phyloP scores from a whole-genome alignment of 2,329 filamentous ascomycete species.

The Colletotrichum chlorophyti region DNA sequence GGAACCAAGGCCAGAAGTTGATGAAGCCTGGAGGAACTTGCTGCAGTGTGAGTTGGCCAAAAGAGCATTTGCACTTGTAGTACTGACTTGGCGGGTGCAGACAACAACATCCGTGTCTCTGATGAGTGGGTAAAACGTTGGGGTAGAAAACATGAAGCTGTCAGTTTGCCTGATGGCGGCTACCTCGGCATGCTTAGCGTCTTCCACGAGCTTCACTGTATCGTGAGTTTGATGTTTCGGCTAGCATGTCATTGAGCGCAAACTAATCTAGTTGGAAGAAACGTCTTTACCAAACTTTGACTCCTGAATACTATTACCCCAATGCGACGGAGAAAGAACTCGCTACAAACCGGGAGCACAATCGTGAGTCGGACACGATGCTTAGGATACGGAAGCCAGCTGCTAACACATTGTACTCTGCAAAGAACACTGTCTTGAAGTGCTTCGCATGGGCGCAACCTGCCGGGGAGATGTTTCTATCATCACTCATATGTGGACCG shows the following conservation, averaged over 20 bases:
- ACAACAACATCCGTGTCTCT: slow-evolving; percentile 25
- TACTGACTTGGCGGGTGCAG: neutral
- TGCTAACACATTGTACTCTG: neutral
- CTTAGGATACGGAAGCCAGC: too few species aligned
- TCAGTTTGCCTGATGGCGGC: slow-evolving; percentile 24
- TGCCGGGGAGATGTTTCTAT: slow-evolving; percentile 26
- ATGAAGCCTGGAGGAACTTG: slow-evolving; percentile 24
- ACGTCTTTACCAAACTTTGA: slow-evolving; percentile 23
- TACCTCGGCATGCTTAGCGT: slow-evolving; percentile 27
- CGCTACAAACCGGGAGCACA: slow-evolving; percentile 20
- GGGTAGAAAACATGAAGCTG: slow-evolving; percentile 23
- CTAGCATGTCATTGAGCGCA: neutral
- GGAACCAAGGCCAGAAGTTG: slow-evolving; percentile 20
- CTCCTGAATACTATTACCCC: slow-evolving; percentile 22
- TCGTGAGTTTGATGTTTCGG: neutral
- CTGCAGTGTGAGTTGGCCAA: slow-evolving; percentile 2
- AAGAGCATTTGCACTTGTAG: neutral
- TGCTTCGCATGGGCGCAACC: slow-evolving; percentile 22
- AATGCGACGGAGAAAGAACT: slow-evolving; percentile 19
- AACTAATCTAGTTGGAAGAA: slow-evolving; percentile 4
- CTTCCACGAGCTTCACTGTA: slow-evolving; percentile 26
- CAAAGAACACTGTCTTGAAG: slow-evolving; percentile 23
- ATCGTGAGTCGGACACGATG: neutral
- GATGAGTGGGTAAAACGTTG: slow-evolving; percentile 23
- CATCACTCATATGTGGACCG: slow-evolving; percentile 29